These are phyloP conservation scores for Sphaerobolus stellatus DNA, from an alignment of 1,284 basidiomycete species.

Conservation along the genomic window DNA sequence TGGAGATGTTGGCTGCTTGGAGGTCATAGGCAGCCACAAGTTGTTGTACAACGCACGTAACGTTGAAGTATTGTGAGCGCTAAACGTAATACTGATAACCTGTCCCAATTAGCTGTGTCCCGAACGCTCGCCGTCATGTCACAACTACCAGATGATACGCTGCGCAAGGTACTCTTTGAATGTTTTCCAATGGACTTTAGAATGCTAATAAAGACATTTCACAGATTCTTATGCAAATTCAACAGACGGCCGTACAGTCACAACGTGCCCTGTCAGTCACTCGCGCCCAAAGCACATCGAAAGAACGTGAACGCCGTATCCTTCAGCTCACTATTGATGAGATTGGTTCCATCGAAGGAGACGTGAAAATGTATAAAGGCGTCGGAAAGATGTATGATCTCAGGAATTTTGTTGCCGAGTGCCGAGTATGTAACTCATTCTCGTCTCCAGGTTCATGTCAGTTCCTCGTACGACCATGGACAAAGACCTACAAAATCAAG, in stretches of 20 bases:
- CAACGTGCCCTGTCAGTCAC: conserved; percentile 74
- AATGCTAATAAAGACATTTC: conserved; percentile 8
- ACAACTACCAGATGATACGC: conserved; percentile 79
- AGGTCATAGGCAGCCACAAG: too few relatives aligned
- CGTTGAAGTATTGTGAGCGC: too few relatives aligned
- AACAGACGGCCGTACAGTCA: conserved; percentile 79
- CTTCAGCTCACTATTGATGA: conserved; percentile 85
- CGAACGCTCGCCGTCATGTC: conserved; percentile 49
- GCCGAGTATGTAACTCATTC: conserved; percentile 12
- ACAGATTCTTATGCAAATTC: conserved; percentile 88
- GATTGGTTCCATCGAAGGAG: conserved; percentile 59
- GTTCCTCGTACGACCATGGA: conserved; percentile 82
- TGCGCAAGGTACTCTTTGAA: conserved; percentile 69
- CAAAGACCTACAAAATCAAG: conserved; percentile 66
- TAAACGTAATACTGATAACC: too few relatives aligned
- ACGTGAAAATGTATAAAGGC: conserved; percentile 83
- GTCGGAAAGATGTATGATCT: conserved; percentile 90
- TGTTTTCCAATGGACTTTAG: not conserved
- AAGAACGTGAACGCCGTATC: conserved; percentile 84
- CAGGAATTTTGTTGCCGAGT: not conserved
- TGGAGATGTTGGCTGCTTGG: too few relatives aligned
- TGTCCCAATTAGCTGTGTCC: not conserved
- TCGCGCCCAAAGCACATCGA: conserved; percentile 68
- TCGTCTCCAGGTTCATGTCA: conserved; percentile 74
- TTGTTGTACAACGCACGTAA: too few relatives aligned